Percentiles rank a stretch among this genome's conserved stretches.
Conservation (phyloP, 495 filamentous ascomycete species). For the Podospora didyma region DNA sequence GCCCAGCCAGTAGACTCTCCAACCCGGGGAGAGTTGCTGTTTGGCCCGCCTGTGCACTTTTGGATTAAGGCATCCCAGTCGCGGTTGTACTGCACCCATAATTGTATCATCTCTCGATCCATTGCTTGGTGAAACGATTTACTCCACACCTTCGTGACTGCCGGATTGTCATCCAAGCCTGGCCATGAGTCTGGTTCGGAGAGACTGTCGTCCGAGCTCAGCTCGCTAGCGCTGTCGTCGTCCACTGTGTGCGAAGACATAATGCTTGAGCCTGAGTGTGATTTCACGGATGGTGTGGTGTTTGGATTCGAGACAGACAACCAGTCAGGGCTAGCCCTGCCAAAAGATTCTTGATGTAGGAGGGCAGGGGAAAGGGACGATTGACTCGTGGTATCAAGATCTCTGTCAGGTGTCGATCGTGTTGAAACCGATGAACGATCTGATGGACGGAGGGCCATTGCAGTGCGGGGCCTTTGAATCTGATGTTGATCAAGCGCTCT, state of each 20-base stretch:
- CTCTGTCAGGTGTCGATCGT: not conserved
- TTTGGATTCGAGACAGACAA: not conserved
- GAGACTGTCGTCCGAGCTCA: conserved; percentile 19
- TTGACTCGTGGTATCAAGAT: not conserved
- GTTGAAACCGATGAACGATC: not conserved
- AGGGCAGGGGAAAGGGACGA: not conserved
- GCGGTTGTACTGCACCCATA: conserved; percentile 23
- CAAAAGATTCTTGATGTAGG: not conserved
- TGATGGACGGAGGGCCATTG: not conserved
- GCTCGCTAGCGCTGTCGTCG: conserved; percentile 20
- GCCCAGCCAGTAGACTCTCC: conserved; percentile 11
- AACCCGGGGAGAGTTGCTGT: not conserved
- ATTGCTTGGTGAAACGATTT: conserved; percentile 10
- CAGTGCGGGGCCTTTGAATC: not conserved
- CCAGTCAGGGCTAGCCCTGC: not conserved
- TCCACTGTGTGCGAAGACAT: conserved; percentile 9
- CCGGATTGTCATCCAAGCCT: conserved; percentile 5
- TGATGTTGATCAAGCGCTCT: not conserved
- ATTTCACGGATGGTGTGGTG: not conserved
- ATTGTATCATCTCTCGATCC: conserved; percentile 11
- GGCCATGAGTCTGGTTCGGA: conserved; percentile 24
- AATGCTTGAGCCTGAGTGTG: conserved; percentile 21
- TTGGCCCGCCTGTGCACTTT: conserved; percentile 12
- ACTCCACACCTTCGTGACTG: conserved; percentile 8
- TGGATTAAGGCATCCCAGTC: conserved; percentile 21